These are phyloP conservation scores for Sarcodon aspratus DNA, from an alignment of 768 basidiomycete genomes.

Conservation along the genomic window DNA sequence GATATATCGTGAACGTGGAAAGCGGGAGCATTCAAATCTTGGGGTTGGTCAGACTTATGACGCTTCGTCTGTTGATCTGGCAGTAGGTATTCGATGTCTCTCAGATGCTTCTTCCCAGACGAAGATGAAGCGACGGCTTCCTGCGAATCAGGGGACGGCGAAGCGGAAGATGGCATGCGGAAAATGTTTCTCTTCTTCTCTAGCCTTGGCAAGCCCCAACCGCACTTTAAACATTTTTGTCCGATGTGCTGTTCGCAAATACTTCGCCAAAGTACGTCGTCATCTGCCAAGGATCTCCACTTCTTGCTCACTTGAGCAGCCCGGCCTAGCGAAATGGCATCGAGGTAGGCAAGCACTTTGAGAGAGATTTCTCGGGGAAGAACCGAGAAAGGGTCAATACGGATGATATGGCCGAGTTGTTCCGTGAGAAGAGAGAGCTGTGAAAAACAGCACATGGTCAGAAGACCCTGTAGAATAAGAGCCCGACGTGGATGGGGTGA, in stretches of 20 bases:
- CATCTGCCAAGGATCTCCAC: slow-evolving; percentile 88
- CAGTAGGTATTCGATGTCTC: slow-evolving; percentile 15
- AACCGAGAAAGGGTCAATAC: slow-evolving; percentile 88
- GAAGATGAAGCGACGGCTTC: slow-evolving; percentile 11
- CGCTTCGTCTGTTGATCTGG: slow-evolving; percentile 37
- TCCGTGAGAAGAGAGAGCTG: slow-evolving; percentile 94
- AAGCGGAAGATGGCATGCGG: slow-evolving; percentile 30
- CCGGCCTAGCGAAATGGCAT: slow-evolving; percentile 86
- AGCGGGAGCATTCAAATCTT: neutral
- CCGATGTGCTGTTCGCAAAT: slow-evolving; percentile 99
- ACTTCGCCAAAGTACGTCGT: slow-evolving; percentile 88
- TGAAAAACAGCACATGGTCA: slow-evolving; percentile 99
- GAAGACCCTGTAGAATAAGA: slow-evolving; percentile 89
- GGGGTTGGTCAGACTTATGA: slow-evolving; percentile 24
- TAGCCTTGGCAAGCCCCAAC: slow-evolving; percentile 91
- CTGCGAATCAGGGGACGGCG: slow-evolving; percentile 12
- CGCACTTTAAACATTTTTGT: slow-evolving; percentile 91
- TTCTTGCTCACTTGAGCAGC: slow-evolving; percentile 82
- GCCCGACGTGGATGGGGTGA: slow-evolving; percentile 86
- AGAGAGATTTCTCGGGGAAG: slow-evolving; percentile 86
- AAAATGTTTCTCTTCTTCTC: slow-evolving; percentile 30
- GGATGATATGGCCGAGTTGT: slow-evolving; percentile 82
- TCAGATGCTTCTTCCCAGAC: slow-evolving; percentile 26
- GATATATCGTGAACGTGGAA: slow-evolving; percentile 1
- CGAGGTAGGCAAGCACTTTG: slow-evolving; percentile 79